Percentiles rank a stretch among this genome's conserved stretches.
Conservation (phyloP, 2,329 filamentous ascomycete species). For the Trichoderma brevicompactum region DNA sequence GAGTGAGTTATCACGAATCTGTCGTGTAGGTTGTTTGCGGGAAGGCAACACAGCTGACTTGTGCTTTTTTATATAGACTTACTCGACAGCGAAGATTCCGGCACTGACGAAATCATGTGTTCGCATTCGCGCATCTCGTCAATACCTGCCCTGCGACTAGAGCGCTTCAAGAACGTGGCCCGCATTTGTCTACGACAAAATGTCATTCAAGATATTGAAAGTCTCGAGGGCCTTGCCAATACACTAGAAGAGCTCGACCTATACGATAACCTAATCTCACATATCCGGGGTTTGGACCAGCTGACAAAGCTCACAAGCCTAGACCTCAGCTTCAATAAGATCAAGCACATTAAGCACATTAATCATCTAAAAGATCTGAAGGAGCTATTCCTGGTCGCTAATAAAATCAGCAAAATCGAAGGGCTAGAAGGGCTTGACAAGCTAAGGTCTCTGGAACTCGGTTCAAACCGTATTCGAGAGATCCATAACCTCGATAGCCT, state of each 20-base stretch:
- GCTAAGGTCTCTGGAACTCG: slow-evolving; percentile 84
- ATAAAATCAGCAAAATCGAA: slow-evolving; percentile 89
- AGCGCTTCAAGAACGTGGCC: slow-evolving; percentile 76
- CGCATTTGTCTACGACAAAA: slow-evolving; percentile 93
- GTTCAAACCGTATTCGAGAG: slow-evolving; percentile 87
- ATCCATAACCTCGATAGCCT: slow-evolving; percentile 84
- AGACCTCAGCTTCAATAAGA: slow-evolving; percentile 98
- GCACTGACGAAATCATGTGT: slow-evolving; percentile 80
- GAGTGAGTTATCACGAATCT: slow-evolving; percentile 53
- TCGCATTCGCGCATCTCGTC: slow-evolving; percentile 85
- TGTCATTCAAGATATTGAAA: slow-evolving; percentile 77
- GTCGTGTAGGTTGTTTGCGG: not conserved
- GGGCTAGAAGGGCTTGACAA: slow-evolving; percentile 74
- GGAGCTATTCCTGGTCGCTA: slow-evolving; percentile 91
- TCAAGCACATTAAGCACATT: slow-evolving; percentile 95
- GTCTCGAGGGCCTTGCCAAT: slow-evolving; percentile 66
- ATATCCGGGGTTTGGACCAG: slow-evolving; percentile 81
- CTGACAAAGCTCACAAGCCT: slow-evolving; percentile 76
- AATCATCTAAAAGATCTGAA: slow-evolving; percentile 75
- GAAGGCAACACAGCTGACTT: not conserved
- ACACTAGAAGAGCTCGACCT: slow-evolving; percentile 85
- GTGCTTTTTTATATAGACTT: slow-evolving; percentile 50
- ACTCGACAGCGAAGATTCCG: slow-evolving; percentile 62
- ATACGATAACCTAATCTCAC: slow-evolving; percentile 93
- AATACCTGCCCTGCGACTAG: slow-evolving; percentile 76